Base-by-base conservation (phyloP, 2,329 filamentous ascomycete species). In the Exophiala dermatitidis region DNA sequence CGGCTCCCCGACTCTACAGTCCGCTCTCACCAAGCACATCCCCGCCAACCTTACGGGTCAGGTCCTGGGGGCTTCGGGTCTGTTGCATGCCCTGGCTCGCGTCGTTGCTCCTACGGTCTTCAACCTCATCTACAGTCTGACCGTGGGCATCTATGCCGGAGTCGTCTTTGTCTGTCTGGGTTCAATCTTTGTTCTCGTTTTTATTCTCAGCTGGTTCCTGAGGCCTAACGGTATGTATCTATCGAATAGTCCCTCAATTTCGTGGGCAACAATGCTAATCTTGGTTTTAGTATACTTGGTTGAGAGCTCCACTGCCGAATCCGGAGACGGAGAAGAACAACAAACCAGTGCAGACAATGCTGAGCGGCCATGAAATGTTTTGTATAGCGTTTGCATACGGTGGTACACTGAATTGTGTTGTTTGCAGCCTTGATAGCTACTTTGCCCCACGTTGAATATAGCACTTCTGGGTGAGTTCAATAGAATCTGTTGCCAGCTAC, bases 21-120 rank as follows among this genome's bases (percentile, higher is more conserved):
- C 87, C 1, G 80, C 86, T 0, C 74, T 96, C 47, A 96, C 90
- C 19, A 97, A 96, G 67, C 93, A 97, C 68, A 85, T 97, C 0
- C 88, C 90, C 0, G 77, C 83, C 0, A 86, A 93, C 59, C 80
- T 81, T 44, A 85, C 93, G 0, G 93, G 93, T 0, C 84, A 93
- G 64, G 74, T 97, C n/a, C 78, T 98, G 0, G 93, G 93, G 26
- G 90, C 90, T 1, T 85, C 85, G 10, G 93, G 91, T 0, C 74
- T 97, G 57, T 71, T 97, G 53, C 91, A 97, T 69, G 86, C 89
- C 1, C 71, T 95, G 34, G 81, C 87, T 2, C 77, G 90, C 57
- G 82, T 97, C 1, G 67, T 95, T 8, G 84, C 86, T 0, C 93
- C 93, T 0, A 78, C 88, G 0, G 66, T 91, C 1, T 95, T 96